Percentiles rank a stretch among this genome's conserved stretches.
phyloP scores from a whole-genome alignment of 2,329 filamentous ascomycete species.

The Clarireedia sp. region DNA sequence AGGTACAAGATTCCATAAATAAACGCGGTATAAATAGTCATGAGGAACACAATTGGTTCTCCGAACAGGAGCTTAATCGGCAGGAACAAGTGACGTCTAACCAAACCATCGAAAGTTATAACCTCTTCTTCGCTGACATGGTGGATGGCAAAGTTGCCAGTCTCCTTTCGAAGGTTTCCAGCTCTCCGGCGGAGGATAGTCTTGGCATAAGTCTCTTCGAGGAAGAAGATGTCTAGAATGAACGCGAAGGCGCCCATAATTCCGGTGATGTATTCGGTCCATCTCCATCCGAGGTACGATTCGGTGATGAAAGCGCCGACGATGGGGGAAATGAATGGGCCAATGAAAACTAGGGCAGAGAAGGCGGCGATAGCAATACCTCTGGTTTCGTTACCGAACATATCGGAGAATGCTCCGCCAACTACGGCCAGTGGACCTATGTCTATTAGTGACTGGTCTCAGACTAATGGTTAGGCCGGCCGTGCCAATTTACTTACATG shows the following conservation, averaged over 20 bases:
- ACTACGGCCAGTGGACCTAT: slow-evolving; percentile 42
- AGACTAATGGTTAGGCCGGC: slow-evolving; percentile 35
- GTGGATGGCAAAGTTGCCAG: slow-evolving; percentile 29
- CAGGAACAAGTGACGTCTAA: slow-evolving; percentile 18
- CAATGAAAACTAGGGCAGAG: slow-evolving; percentile 35
- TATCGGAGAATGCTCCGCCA: slow-evolving; percentile 53
- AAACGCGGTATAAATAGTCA: slow-evolving; percentile 42
- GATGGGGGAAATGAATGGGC: slow-evolving; percentile 30
- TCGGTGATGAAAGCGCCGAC: slow-evolving; percentile 33
- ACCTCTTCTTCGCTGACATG: slow-evolving; percentile 32
- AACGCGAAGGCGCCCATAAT: slow-evolving; percentile 39
- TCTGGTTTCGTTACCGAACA: slow-evolving; percentile 51
- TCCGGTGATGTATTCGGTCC: slow-evolving; percentile 47
- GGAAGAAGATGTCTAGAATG: slow-evolving; percentile 33
- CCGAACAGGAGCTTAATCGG: slow-evolving; percentile 48
- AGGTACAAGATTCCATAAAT: slow-evolving; percentile 45
- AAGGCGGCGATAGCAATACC: slow-evolving; percentile 61
- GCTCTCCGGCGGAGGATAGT: slow-evolving; percentile 42
- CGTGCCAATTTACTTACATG: slow-evolving; percentile 52
- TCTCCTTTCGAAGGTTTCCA: slow-evolving; percentile 35
- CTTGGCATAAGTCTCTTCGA: slow-evolving; percentile 43
- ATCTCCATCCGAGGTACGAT: slow-evolving; percentile 46
- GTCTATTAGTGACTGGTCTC: slow-evolving; percentile 35
- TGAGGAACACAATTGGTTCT: slow-evolving; percentile 55
- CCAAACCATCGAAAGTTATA: slow-evolving; percentile 30